Percentiles rank a stretch among this genome's conserved stretches.
phyloP scores from a whole-genome alignment of 441 rosid species.

The Metrosideros polymorpha region DNA sequence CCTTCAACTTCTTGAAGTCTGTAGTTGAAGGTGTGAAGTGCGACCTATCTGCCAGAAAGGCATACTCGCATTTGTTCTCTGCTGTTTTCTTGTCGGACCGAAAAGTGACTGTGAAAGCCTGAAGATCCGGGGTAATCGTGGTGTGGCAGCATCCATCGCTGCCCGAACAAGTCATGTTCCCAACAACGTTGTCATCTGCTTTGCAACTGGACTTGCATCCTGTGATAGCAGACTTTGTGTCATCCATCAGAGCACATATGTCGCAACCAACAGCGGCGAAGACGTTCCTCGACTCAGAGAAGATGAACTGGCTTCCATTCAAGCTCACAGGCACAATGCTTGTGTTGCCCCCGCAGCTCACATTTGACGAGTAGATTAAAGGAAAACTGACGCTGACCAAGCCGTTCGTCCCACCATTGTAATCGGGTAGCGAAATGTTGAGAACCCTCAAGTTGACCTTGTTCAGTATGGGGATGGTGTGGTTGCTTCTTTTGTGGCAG shows the following conservation, averaged over 20 bases:
- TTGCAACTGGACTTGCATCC: background rate
- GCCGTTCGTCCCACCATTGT: rapidly evolving
- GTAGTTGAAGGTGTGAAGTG: too few species aligned
- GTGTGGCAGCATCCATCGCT: too few species aligned
- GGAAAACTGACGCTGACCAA: too few species aligned
- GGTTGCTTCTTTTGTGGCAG: background rate
- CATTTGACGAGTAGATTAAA: background rate
- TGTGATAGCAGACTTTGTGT: background rate
- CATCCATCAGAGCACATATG: background rate
- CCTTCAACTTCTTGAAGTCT: too few species aligned
- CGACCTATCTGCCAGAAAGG: too few species aligned
- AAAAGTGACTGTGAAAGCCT: too few species aligned
- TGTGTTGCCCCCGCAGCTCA: background rate
- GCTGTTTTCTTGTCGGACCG: too few species aligned
- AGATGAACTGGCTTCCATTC: background rate
- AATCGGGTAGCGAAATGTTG: background rate
- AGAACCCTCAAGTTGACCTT: background rate
- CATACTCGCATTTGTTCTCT: too few species aligned
- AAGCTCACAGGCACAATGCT: background rate
- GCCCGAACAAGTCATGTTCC: background rate
- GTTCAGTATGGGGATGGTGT: background rate
- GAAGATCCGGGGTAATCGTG: background rate
- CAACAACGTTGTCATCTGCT: background rate
- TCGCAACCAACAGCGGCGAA: background rate
- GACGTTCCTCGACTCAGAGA: background rate